Conservation (phyloP, 192 early-diverging fungal species). For the Chytriomyces sp. region DNA sequence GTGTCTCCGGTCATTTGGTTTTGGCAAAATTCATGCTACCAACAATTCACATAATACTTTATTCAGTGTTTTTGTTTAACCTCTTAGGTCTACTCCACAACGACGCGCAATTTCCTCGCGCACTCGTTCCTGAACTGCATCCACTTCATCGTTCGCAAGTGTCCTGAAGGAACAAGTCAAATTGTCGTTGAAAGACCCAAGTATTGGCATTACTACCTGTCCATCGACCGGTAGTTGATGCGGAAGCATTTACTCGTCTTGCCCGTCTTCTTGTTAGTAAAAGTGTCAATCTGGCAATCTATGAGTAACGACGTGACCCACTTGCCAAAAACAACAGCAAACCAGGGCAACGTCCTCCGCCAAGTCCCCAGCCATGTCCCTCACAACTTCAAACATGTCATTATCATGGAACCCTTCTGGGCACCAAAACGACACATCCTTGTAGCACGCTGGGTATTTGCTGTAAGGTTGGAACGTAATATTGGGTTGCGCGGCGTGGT, state of each 20-base stretch:
- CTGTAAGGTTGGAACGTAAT: constrained; percentile 84
- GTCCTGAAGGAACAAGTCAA: constrained; percentile 60
- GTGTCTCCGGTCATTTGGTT: no score
- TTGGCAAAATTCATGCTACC: no score
- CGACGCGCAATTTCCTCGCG: constrained; percentile 62
- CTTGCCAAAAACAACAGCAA: neutral
- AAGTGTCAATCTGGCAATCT: constrained; percentile 74
- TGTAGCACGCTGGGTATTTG: constrained; percentile 88
- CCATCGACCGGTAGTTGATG: constrained; percentile 96
- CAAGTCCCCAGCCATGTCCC: constrained; percentile 90
- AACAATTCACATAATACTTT: no score
- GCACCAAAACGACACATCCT: constrained; percentile 95
- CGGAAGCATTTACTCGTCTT: constrained; percentile 84
- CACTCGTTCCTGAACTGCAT: constrained; percentile 83
- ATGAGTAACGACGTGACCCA: neutral
- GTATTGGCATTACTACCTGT: constrained; percentile 57
- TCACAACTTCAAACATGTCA: constrained; percentile 89
- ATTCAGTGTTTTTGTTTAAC: constrained; percentile 20
- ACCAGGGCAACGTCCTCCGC: constrained; percentile 87
- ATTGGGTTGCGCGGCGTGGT: constrained; percentile 63
- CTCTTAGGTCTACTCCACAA: constrained; percentile 79
- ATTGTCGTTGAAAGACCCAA: neutral
- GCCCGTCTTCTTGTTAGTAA: constrained; percentile 84
- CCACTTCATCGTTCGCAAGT: constrained; percentile 92
- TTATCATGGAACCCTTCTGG: constrained; percentile 82